These are phyloP conservation scores for Phytophthora sansomeana DNA, from an alignment of 352 stramenopile genomes.

Conservation along the genomic window DNA sequence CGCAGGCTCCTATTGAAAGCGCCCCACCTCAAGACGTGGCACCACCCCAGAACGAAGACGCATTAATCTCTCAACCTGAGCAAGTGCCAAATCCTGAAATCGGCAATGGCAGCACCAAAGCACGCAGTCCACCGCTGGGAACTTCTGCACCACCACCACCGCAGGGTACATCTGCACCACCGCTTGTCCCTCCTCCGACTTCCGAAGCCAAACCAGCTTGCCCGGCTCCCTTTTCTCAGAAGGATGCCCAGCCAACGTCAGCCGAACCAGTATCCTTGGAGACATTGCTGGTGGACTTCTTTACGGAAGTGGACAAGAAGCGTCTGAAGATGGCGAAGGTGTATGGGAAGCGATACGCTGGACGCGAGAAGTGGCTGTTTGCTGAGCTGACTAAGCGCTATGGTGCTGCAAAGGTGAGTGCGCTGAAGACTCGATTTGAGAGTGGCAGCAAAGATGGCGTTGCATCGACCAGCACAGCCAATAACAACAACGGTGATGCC, in stretches of 20 bases:
- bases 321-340: conserved; percentile 71
- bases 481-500: not conserved
- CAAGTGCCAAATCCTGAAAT: not conserved
- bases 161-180: too few species aligned
- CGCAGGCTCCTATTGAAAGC: conserved; percentile 1
- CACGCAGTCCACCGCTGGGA: conserved; percentile 2
- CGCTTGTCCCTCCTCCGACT: not conserved
- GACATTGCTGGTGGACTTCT: conserved; percentile 69
- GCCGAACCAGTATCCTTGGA: conserved; percentile 49
- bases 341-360: conserved; percentile 73
- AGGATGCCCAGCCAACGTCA: not conserved
- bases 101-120: not conserved
- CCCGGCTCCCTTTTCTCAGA: conserved; percentile 4
- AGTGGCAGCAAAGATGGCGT: conserved; percentile 5
- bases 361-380: conserved; percentile 74
- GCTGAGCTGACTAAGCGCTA: conserved; percentile 72
- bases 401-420: conserved; percentile 52
- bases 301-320: conserved; percentile 62
- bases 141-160: too few species aligned
- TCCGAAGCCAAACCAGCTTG: not conserved
- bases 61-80: not conserved
- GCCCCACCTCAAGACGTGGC: not conserved
- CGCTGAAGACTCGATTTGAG: conserved; percentile 43
- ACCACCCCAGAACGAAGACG: not conserved
- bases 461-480: not conserved